phyloP scores from a whole-genome alignment of 805 yeast genomes.

The Starmerella gropengiesseri region DNA sequence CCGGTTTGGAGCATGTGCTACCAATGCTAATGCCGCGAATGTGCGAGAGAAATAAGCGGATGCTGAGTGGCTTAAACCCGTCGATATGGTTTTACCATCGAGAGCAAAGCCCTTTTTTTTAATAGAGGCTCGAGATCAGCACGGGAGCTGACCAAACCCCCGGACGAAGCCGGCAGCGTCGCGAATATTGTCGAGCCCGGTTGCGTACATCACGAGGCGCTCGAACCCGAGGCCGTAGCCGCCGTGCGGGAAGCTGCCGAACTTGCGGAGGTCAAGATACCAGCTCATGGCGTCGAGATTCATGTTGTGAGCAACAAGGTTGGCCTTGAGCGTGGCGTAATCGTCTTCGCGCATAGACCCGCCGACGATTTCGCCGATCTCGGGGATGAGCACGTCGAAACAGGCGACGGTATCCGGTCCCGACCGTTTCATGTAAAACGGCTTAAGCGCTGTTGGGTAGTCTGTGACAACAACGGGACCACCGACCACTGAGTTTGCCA shows the following conservation, averaged over 20 bases:
- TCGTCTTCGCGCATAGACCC: constrained; percentile 85
- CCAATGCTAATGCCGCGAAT: too few species aligned
- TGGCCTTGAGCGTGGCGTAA: constrained; percentile 36
- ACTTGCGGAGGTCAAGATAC: constrained; percentile 64
- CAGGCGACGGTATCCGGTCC: constrained; percentile 54
- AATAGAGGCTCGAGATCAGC: constrained; percentile 26
- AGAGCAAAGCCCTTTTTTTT: background rate
- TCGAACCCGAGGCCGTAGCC: constrained; percentile 97
- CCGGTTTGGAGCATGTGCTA: too few species aligned
- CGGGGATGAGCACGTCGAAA: constrained; percentile 81
- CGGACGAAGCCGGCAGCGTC: constrained; percentile 86
- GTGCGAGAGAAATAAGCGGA: too few species aligned
- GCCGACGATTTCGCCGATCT: constrained; percentile 86
- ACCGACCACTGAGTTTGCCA: constrained; percentile 50
- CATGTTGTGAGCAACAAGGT: constrained; percentile 49
- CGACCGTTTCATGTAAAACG: constrained; percentile 75
- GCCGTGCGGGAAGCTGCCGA: constrained; percentile 87
- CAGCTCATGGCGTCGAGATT: constrained; percentile 50
- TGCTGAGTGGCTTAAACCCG: too few species aligned
- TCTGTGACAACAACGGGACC: constrained; percentile 83
- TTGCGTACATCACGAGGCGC: constrained; percentile 61
- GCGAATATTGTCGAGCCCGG: constrained; percentile 65
- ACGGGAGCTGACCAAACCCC: constrained; percentile 44
- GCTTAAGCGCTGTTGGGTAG: constrained; percentile 69
- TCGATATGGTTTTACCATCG: too few species aligned